A percentile compares a stretch with the other conserved stretches of the same genome.
These are phyloP conservation scores for Penicillium decumbens DNA, from an alignment of 2,329 filamentous ascomycete species.

Conservation along the genomic window DNA sequence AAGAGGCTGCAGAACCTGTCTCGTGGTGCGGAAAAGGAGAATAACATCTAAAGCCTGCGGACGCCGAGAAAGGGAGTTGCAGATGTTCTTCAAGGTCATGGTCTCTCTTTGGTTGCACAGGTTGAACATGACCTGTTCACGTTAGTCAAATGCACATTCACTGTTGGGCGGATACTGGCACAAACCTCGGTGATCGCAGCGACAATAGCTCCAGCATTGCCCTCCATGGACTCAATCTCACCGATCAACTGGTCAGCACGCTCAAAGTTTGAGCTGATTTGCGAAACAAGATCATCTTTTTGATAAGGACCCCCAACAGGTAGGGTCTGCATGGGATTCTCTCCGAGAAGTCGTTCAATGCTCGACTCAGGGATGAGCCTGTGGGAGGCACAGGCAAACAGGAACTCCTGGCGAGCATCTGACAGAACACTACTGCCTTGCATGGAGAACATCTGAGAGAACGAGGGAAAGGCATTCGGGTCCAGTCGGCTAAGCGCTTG, in stretches of 20 bases:
- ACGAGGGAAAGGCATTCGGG: slow-evolving; percentile 58
- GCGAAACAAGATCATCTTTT: slow-evolving; percentile 71
- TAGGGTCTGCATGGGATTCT: slow-evolving; percentile 74
- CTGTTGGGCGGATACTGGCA: background rate
- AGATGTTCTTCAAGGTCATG: slow-evolving; percentile 59
- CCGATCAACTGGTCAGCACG: slow-evolving; percentile 70
- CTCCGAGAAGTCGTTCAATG: slow-evolving; percentile 74
- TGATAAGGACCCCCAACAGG: slow-evolving; percentile 69
- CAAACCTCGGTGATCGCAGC: slow-evolving; percentile 68
- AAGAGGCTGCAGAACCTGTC: slow-evolving; percentile 54
- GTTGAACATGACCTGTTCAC: slow-evolving; percentile 47
- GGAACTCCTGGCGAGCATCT: slow-evolving; percentile 73
- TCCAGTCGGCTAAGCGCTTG: slow-evolving; percentile 62
- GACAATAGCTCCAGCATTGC: slow-evolving; percentile 81
- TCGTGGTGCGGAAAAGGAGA: slow-evolving; percentile 56
- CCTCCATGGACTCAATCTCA: slow-evolving; percentile 84
- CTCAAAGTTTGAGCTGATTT: slow-evolving; percentile 72
- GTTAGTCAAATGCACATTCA: background rate
- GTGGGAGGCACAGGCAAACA: slow-evolving; percentile 86
- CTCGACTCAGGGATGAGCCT: slow-evolving; percentile 72
- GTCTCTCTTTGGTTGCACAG: slow-evolving; percentile 59
- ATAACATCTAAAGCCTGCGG: slow-evolving; percentile 56
- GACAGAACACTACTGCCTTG: slow-evolving; percentile 56
- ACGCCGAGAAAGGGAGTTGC: slow-evolving; percentile 54
- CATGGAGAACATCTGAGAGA: slow-evolving; percentile 62